Evolutionary conservation across 352 stramenopile species (phyloP).

Genomic region (Globisporangium uncinulatum): DNA sequence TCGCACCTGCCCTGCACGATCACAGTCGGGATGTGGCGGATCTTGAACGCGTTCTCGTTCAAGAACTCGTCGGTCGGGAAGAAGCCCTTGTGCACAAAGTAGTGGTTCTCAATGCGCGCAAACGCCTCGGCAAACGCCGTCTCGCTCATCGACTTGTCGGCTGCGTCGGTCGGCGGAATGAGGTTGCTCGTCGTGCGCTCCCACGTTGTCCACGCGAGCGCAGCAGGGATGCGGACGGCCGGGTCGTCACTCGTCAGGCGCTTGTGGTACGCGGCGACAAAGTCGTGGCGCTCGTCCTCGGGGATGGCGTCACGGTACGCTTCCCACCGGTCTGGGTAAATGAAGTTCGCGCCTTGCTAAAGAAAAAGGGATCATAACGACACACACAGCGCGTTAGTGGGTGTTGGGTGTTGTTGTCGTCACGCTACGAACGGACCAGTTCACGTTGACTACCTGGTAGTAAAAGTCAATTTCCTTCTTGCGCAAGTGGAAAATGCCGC

Average conservation of each 20-base stretch:
- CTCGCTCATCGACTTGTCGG: conserved; percentile 76
- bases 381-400: not conserved
- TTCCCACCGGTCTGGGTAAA: conserved; percentile 91
- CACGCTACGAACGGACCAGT: not conserved
- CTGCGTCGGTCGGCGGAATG: conserved; percentile 52
- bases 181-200: conserved; percentile 87
- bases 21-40: conserved; percentile 89
- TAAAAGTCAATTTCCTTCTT: conserved; percentile 92
- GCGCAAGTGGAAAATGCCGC: conserved; percentile 91
- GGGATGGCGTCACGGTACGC: conserved; percentile 86
- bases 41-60: conserved; percentile 87
- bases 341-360: conserved; percentile 74
- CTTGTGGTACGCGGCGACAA: conserved; percentile 86
- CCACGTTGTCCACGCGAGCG: conserved; percentile 89
- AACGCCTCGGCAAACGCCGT: conserved; percentile 86
- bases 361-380: not conserved
- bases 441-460: conserved; percentile 63
- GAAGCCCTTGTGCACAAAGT: conserved; percentile 89
- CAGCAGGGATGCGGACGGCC: conserved; percentile 73
- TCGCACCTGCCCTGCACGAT: conserved; percentile 86
- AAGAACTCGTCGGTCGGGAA: conserved; percentile 86
- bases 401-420: not conserved
- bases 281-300: conserved; percentile 72
- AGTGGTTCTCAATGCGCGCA: conserved; percentile 92
- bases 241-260: conserved; percentile 84